Evolutionary conservation across 208 protist genomes (phyloP), one percentile per base, ranked within the genome.

Genomic region (Phytomonas serpens): DNA sequence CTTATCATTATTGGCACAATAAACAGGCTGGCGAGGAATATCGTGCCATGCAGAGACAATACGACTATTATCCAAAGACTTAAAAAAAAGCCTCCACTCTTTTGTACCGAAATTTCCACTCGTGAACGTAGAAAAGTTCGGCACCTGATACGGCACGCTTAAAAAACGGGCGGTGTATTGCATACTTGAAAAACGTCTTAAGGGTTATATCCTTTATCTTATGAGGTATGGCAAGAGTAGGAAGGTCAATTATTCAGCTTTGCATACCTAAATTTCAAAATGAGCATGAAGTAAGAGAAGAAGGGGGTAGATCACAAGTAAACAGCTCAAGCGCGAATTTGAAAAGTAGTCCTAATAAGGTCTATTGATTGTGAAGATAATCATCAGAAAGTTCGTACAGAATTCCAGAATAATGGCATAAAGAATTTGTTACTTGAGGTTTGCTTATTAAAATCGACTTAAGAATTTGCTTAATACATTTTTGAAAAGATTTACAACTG

Each of bases 31-130:
- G 27, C 82, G 67, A 4, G 84, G 79, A 23, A 95, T 76, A 64
- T 92, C 77, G 68, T 95, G 90, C 90, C 90, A 95, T 0, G 87
- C 77, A 5, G 90, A 95, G 40, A 74, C 23, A 11, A 66, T 2
- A 23, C 36, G 32, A 34, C 67, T 27, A 16, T 61, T 75, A 0
- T 68, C 32, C 7, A 40, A 36, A 32, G 72, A 68, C 40, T 78
- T 77, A 33, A 90, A 80, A 65, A 82, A 88, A 61, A 92, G 62
- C 0, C 89, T 77, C 87, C 87, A 95, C 29, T 72, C 73, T 36
- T 82, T 82, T 14, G 84, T 87, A 40, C 73, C 80, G 0, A 68
- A 69, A n/a, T 51, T 19, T 29, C 77, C 73, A 11, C 61, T 4
- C 32, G 72, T 71, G 31, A 70, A 69, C 19, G 66, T 37, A 10